Conservation (phyloP, 805 yeast genomes). For the Debaryomyces maramus region DNA sequence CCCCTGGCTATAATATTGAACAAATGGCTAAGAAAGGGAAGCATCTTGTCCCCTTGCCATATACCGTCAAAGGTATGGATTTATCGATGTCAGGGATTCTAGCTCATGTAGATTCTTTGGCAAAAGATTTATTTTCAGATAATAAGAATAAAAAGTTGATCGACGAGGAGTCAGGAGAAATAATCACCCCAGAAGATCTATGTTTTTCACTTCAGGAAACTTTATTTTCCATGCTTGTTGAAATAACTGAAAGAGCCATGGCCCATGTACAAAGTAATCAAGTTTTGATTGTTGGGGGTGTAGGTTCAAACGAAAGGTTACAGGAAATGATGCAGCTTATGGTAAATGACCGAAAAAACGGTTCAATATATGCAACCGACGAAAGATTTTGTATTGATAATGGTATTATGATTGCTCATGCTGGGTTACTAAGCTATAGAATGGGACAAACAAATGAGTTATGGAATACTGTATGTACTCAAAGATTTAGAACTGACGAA, state of each 20-base stretch:
- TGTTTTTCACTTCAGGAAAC: slow-evolving; percentile 94
- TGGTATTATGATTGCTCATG: slow-evolving; percentile 99
- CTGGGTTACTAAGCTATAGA: slow-evolving; percentile 83
- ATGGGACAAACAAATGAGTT: slow-evolving; percentile 69
- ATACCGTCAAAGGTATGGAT: slow-evolving; percentile 99
- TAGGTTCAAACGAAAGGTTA: slow-evolving; percentile 89
- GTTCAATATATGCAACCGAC: slow-evolving; percentile 91
- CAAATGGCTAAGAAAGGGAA: slow-evolving; percentile 78
- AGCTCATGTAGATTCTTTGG: slow-evolving; percentile 79
- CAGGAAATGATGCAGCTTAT: slow-evolving; percentile 97
- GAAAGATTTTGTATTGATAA: slow-evolving; percentile 96
- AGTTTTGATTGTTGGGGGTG: slow-evolving; percentile 96
- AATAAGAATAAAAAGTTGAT: slow-evolving; percentile 40
- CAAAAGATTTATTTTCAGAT: slow-evolving; percentile 61
- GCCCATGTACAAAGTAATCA: slow-evolving; percentile 91
- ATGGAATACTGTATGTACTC: slow-evolving; percentile 81
- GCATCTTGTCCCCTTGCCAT: slow-evolving; percentile 75
- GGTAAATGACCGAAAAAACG: slow-evolving; percentile 82
- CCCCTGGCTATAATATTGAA: slow-evolving; percentile 97
- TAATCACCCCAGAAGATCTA: slow-evolving; percentile 77
- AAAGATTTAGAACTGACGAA: slow-evolving; percentile 92
- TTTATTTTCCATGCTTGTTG: slow-evolving; percentile 93
- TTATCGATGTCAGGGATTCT: slow-evolving; percentile 93
- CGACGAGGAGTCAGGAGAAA: slow-evolving; percentile 46
- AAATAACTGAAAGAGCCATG: slow-evolving; percentile 97